These are phyloP conservation scores for Claviceps spartinae DNA, from an alignment of 2,329 filamentous ascomycete genomes.

Conservation along the genomic window DNA sequence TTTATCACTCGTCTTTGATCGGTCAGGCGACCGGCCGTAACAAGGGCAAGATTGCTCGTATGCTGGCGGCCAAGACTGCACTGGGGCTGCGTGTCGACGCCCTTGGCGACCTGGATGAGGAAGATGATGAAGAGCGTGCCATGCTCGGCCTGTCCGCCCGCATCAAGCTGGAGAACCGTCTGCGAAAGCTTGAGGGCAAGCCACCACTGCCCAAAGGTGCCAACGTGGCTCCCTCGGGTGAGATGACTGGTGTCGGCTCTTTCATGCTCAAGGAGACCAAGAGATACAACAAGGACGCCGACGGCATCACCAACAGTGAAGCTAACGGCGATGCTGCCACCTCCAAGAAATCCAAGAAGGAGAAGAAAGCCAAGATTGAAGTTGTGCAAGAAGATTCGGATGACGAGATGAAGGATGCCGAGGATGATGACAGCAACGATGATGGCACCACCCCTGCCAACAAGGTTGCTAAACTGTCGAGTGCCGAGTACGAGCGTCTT, in stretches of 20 bases:
- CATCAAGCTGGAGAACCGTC: constrained; percentile 60
- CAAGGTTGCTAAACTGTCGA: constrained; percentile 33
- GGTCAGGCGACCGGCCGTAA: constrained; percentile 96
- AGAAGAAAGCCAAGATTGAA: constrained; percentile 29
- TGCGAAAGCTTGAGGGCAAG: constrained; percentile 79
- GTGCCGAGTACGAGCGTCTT: constrained; percentile 42
- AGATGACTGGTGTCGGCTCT: constrained; percentile 52
- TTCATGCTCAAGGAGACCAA: constrained; percentile 85
- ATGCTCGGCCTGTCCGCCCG: constrained; percentile 62
- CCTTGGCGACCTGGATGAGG: constrained; percentile 41
- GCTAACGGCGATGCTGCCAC: constrained; percentile 21
- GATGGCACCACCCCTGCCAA: constrained; percentile 20
- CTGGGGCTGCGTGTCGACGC: constrained; percentile 90
- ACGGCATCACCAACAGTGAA: constrained; percentile 58
- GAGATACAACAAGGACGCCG: constrained; percentile 90
- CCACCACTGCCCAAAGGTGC: constrained; percentile 65
- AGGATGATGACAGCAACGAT: constrained; percentile 24
- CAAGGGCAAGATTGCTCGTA: constrained; percentile 98
- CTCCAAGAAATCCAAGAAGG: constrained; percentile 29
- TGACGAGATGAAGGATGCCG: constrained; percentile 31
- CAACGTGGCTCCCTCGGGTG: constrained; percentile 61
- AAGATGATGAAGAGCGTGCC: constrained; percentile 81
- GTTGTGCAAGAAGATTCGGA: constrained; percentile 27
- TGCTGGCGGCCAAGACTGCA: constrained; percentile 85
- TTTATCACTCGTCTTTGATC: constrained; percentile 85